These are phyloP conservation scores for Jaltomata sinuosa DNA, from an alignment of 257 asterid genomes.

Conservation along the genomic window DNA sequence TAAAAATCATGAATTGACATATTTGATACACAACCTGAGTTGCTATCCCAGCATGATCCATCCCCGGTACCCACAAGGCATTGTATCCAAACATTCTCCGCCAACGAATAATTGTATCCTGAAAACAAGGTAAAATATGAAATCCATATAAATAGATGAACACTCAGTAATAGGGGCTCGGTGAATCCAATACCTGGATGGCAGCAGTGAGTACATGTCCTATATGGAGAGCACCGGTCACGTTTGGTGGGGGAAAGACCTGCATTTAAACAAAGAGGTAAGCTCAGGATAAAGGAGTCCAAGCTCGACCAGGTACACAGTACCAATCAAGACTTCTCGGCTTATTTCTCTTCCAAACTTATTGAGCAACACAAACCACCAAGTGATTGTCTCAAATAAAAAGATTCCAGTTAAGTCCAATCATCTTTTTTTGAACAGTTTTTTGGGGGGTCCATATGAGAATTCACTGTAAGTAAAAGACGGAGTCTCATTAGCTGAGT, in stretches of 20 bases:
- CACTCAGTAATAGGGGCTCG: not conserved
- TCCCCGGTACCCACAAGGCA: constrained; percentile 82
- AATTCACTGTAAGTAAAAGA: not conserved
- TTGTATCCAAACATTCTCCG: constrained; percentile 90
- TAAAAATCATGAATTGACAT: not conserved
- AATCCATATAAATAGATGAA: not conserved
- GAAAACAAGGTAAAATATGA: not conserved
- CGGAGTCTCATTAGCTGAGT: too few relatives aligned
- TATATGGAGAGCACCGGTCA: constrained; percentile 86
- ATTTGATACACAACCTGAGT: constrained; percentile 57
- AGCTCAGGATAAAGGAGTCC: not conserved
- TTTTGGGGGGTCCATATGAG: not conserved
- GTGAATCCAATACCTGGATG: constrained; percentile 43
- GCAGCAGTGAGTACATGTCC: constrained; percentile 95
- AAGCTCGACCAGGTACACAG: not conserved
- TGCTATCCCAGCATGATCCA: constrained; percentile 96
- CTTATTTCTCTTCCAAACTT: not conserved
- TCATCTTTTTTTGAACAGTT: too few relatives aligned
- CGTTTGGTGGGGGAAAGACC: constrained; percentile 93
- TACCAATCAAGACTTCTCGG: not conserved
- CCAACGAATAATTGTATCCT: constrained; percentile 95
- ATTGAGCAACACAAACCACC: not conserved
- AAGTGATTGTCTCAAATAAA: not conserved
- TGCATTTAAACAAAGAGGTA: constrained; percentile 14
- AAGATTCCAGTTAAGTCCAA: not conserved